Conservation (phyloP, 2,329 filamentous ascomycete genomes). For the Knoxdaviesia capensis region DNA sequence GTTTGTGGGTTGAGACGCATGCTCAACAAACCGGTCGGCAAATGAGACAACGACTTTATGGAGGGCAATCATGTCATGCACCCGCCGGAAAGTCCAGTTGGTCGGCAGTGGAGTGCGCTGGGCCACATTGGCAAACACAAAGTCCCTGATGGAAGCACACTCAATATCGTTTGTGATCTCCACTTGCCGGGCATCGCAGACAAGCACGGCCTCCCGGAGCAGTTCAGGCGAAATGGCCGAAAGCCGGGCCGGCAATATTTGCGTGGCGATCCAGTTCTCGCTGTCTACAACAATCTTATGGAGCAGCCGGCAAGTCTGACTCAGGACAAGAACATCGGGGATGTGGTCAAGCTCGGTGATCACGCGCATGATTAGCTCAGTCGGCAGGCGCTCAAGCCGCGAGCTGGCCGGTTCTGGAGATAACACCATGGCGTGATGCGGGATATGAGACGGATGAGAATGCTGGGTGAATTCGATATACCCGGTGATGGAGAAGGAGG, state of each 20-base stretch:
- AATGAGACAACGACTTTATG: too few species aligned
- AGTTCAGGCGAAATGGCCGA: neutral
- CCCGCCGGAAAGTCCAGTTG: too few species aligned
- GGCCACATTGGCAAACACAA: neutral
- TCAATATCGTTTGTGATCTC: neutral
- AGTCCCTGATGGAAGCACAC: neutral
- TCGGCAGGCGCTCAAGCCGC: neutral
- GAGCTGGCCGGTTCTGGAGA: too few species aligned
- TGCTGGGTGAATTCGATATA: too few species aligned
- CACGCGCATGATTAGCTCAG: conserved; percentile 1
- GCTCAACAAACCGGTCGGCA: too few species aligned
- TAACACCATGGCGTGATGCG: too few species aligned
- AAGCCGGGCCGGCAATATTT: neutral
- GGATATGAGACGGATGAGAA: too few species aligned
- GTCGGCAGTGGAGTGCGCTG: too few species aligned
- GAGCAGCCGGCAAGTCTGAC: neutral
- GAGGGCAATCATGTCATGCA: too few species aligned
- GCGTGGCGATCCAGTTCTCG: neutral
- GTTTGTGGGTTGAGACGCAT: neutral
- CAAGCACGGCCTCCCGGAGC: conserved; percentile 1
- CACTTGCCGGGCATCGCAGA: conserved; percentile 1
- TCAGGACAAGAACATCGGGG: neutral
- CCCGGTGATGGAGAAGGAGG: too few species aligned
- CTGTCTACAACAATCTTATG: neutral
- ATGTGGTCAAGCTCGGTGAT: neutral